A percentile compares a stretch with the other conserved stretches of the same genome.
phyloP scores from a whole-genome alignment of 176 grass and related monocot genomes.

The Tuctoria greenei region DNA sequence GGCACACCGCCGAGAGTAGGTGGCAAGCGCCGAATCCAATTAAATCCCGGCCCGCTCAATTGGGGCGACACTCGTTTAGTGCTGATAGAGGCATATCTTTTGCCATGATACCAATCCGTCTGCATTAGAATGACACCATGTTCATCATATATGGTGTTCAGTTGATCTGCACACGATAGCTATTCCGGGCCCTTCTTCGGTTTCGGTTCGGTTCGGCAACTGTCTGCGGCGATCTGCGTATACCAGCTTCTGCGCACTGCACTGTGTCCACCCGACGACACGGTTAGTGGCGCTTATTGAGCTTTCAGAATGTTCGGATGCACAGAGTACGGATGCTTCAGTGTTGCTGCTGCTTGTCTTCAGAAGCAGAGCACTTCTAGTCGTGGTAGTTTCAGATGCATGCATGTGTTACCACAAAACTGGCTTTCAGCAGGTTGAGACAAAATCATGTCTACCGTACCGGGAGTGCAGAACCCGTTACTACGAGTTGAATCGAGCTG shows the following conservation, averaged over 20 bases:
- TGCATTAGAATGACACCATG: background rate
- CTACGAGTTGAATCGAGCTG: background rate
- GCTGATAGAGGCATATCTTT: conserved; percentile 18
- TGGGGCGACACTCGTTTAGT: too few relatives aligned
- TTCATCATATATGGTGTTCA: background rate
- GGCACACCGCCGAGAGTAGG: conserved; percentile 28
- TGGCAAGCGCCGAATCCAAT: conserved; percentile 55
- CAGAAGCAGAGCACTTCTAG: background rate
- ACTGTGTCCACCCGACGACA: too few relatives aligned
- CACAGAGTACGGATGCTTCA: background rate
- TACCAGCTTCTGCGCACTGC: background rate
- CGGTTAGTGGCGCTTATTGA: background rate
- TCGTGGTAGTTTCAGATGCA: background rate
- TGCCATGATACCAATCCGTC: background rate
- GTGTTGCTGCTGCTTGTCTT: background rate
- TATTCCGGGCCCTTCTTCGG: background rate
- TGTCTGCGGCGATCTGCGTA: too few relatives aligned
- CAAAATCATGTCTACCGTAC: background rate
- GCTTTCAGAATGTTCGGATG: background rate
- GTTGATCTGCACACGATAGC: background rate
- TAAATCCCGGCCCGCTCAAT: conserved; percentile 29
- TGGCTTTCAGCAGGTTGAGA: background rate
- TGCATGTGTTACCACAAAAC: background rate
- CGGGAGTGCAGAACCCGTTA: background rate
- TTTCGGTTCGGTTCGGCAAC: too few relatives aligned